phyloP scores from a whole-genome alignment of 495 filamentous ascomycete species.

The Pyrenopolyporus hunteri region DNA sequence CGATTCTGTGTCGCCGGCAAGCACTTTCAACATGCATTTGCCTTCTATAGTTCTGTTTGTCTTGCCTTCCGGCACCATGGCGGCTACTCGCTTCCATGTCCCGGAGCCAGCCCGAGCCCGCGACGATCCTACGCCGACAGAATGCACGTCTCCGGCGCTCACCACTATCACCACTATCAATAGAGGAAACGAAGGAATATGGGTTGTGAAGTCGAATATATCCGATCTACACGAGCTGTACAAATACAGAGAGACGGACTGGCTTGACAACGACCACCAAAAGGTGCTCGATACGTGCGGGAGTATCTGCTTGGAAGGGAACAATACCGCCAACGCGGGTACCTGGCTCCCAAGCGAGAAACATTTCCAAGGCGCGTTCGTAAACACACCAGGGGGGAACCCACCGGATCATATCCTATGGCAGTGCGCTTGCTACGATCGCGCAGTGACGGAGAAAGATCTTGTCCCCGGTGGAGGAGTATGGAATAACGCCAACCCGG shows the following conservation, averaged over 20 bases:
- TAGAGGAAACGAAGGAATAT: conserved; percentile 32
- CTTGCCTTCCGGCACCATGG: conserved; percentile 19
- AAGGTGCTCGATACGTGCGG: conserved; percentile 29
- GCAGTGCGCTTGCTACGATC: conserved; percentile 35
- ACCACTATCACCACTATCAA: conserved; percentile 31
- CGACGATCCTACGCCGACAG: conserved; percentile 20
- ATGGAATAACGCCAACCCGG: conserved; percentile 35
- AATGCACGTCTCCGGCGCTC: conserved; percentile 28
- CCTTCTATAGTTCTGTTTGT: conserved; percentile 7
- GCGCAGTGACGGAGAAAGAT: conserved; percentile 21
- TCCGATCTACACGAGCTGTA: conserved; percentile 24
- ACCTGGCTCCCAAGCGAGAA: conserved; percentile 29
- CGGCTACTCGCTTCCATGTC: conserved; percentile 24
- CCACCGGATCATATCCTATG: conserved; percentile 26
- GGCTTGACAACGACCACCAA: conserved; percentile 30
- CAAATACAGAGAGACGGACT: conserved; percentile 28
- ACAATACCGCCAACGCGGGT: conserved; percentile 26
- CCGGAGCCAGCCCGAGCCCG: conserved; percentile 29
- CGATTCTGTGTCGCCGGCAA: neutral
- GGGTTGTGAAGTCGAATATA: conserved; percentile 26
- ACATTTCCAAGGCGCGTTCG: conserved; percentile 31
- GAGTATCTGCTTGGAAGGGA: conserved; percentile 27
- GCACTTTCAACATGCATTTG: conserved; percentile 12
- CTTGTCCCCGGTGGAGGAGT: conserved; percentile 21
- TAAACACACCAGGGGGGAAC: conserved; percentile 33